Evolutionary conservation across 2,329 filamentous ascomycete genomes (phyloP).

Genomic region (Penicillium decumbens): DNA sequence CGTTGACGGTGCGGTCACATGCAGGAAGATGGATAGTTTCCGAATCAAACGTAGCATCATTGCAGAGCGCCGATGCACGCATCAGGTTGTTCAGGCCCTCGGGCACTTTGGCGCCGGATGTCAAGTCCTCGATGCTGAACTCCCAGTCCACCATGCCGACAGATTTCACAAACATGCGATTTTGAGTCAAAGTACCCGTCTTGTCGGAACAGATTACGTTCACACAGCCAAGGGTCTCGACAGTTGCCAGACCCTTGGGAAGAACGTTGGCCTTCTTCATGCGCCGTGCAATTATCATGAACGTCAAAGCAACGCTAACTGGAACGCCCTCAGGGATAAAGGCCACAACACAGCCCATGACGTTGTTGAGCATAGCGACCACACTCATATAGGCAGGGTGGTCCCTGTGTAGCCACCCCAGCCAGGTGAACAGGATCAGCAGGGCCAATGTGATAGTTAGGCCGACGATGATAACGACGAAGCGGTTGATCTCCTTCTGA

Average conservation of each 20-base stretch:
- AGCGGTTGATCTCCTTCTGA: conserved; percentile 67
- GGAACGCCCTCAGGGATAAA: conserved; percentile 76
- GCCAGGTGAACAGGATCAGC: conserved; percentile 52
- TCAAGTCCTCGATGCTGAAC: conserved; percentile 18
- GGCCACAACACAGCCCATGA: conserved; percentile 68
- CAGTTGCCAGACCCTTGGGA: conserved; percentile 74
- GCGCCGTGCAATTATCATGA: conserved; percentile 71
- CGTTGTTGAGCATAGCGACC: conserved; percentile 65
- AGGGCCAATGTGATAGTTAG: conserved; percentile 63
- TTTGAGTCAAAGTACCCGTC: conserved; percentile 60
- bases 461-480: conserved; percentile 64
- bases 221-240: conserved; percentile 70
- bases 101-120: conserved; percentile 7
- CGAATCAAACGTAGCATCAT: conserved; percentile 69
- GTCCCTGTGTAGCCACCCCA: conserved; percentile 60
- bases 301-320: conserved; percentile 63
- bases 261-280: conserved; percentile 73
- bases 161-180: conserved; percentile 61
- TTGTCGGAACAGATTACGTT: conserved; percentile 75
- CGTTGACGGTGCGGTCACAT: conserved; percentile 61
- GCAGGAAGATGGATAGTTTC: conserved; percentile 57
- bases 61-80: conserved; percentile 63
- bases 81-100: conserved; percentile 56
- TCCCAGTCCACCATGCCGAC: conserved; percentile 26
- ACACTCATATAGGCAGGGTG: conserved; percentile 69